Base-by-base conservation (phyloP, 345 rosid genomes). In the Combretum micranthum region DNA sequence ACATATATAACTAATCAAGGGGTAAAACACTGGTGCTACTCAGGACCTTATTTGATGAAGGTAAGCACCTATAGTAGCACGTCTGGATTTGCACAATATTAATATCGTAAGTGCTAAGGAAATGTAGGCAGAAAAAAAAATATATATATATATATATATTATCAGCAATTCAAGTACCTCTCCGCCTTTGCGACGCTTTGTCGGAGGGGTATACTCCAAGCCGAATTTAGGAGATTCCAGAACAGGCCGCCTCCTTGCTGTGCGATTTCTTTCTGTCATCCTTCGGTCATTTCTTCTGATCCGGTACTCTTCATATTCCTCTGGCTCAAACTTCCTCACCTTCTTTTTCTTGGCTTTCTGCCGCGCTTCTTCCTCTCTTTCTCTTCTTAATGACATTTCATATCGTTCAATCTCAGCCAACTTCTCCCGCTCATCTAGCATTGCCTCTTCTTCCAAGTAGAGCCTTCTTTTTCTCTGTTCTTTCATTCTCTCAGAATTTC, bases 111-210 rank as follows among this genome's bases (percentile, higher is more conserved):
- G 4, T 32, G 7, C 39, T 32, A 32, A 0, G 39, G 1, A 32
- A 32, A 32, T 32, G 9, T 32, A 32, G 26, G 39, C 39, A 32
- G 9, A 32, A 32, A 32, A 32, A 5, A 32, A 32, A 32, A 32
- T n/a, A n/a, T n/a, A n/a, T n/a, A n/a, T n/a, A n/a, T n/a, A n/a
- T n/a, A n/a, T n/a, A 32, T 32, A 32, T 11, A 32, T 7, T 32
- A 4, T 32, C 39, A 62, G 48, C 4, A 58, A 23, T 57, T 23
- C 45, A 25, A 56, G 60, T 86, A 89, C 97, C 99, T 86, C 94
- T 66, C 99, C 97, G 37, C 79, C 94, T 76, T 87, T 89, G 15
- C 91, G 94, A 20, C 94, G 89, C 74, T 93, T 93, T 43, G 96
- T 69, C 56, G 85, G 81, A 15, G 87, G 78, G 42, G 70, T 81